Evolutionary conservation across 805 yeast species (phyloP).

Genomic region (Monosporozyma aquatica): DNA sequence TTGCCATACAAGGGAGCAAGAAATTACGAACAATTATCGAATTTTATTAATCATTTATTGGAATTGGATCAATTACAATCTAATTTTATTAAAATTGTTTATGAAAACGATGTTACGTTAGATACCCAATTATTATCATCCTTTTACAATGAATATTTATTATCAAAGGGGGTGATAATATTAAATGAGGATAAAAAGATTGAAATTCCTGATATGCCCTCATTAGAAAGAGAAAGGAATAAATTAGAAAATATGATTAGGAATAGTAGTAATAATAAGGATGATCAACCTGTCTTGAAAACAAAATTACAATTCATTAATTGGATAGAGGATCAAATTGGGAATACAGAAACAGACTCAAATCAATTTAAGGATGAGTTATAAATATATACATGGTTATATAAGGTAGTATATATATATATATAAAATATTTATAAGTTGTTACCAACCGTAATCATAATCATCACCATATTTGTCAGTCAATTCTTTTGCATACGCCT

Average conservation of each 20-base stretch:
- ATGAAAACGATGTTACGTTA: conserved; percentile 18
- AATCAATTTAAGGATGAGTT: not conserved
- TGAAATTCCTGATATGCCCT: not conserved
- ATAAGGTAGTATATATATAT: too few species aligned
- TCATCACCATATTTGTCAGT: too few species aligned
- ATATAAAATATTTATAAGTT: too few species aligned
- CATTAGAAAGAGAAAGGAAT: conserved; percentile 1
- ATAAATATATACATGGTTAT: not conserved
- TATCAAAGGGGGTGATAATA: not conserved
- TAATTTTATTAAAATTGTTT: conserved; percentile 17
- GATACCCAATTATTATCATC: not conserved
- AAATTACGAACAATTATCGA: conserved; percentile 38
- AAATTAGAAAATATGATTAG: conserved; percentile 1
- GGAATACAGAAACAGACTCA: not conserved
- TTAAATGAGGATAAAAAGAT: not conserved
- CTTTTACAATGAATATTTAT: not conserved
- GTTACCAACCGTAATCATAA: too few species aligned
- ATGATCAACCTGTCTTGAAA: not conserved
- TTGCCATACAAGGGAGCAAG: conserved; percentile 48
- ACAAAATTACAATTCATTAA: not conserved
- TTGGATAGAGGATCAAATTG: not conserved
- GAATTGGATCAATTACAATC: conserved; percentile 9
- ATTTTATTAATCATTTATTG: conserved; percentile 37
- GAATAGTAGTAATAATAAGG: not conserved
- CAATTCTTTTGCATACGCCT: too few species aligned